Evolutionary conservation across 2,329 filamentous ascomycete species (phyloP), one percentile per base, ranked within the genome.

Genomic region (Colletotrichum ledebouriae): DNA sequence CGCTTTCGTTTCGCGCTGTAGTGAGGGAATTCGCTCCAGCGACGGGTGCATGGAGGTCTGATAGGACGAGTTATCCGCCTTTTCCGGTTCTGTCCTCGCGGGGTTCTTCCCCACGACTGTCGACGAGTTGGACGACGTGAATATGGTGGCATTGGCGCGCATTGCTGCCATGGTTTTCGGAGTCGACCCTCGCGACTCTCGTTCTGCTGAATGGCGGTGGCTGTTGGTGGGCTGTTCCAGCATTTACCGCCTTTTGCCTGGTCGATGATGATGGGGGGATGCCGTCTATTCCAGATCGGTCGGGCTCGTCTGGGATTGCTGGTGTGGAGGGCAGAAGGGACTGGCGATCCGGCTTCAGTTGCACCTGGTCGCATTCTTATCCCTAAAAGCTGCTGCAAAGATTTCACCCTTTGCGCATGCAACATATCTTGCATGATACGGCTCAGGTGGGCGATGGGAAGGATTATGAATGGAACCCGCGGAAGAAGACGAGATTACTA

Each of bases 1-100:
- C 61, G 78, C 78, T 17, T 77, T 77, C 20, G 78, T 79, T 33
- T 76, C 71, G 42, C 72, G 72, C 61, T 76, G 75, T 59, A 76
- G 76, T 6, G 78, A 78, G 11, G 74, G 72, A 29, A 77, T 76
- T 50, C 74, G 74, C 46, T 74, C 71, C 42, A 76, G 64, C 6
- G 73, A 75, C 7, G 67, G 63, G 17, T 61, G 69, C 39, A 53
- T 44, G n/a, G 60, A 42, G 20, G 70, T 50, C 22, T 58, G 52
- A 20, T 73, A 71, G 29, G 71, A 67, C 5, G 71, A 73, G n/a
- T 39, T 62, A 25, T 67, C 64, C 47, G 68, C 62, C 72, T 49
- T 71, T 67, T 49, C 59, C 11, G 56, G 55, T 3, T 56, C 41
- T 53, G 69, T 71, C 11, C 25, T 53, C n/a, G 63, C 55, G 37